Evolutionary conservation across 2,329 filamentous ascomycete genomes (phyloP), one percentile per base, ranked within the genome.

Genomic region (Aspergillus pseudonomiae): DNA sequence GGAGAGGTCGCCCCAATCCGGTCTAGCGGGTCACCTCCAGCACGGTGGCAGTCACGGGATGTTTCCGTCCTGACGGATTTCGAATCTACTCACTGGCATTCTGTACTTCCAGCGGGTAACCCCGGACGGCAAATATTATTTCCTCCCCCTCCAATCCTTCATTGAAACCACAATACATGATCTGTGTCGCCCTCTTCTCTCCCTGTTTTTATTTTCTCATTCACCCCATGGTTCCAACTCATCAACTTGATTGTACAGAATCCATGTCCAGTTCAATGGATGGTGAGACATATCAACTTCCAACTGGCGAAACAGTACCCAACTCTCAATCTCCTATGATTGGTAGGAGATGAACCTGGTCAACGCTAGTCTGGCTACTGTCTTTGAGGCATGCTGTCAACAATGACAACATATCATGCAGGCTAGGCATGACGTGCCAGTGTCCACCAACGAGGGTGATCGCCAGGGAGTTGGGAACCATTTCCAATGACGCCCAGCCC

Each of bases 41-140:
- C 48, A 52, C 48, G 48, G 28, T n/a, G 28, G 48, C 61, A 69
- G 71, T 76, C 75, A 77, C 74, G 73, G 74, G 74, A 70, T 62
- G 46, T 61, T 61, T 61, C 63, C 55, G 61, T 62, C 54, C 62
- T 32, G 30, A 19, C 46, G 46, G 45, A 14, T 28, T 50, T 24
- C 43, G 10, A 24, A 45, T 45, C n/a, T 16, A 45, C n/a, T 45
- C 21, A 21, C n/a, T 24, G 24, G n/a, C 21, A 36, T 36, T 48
- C 10, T 26, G 19, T 24, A 26, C 14, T 48, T 26, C 6, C 24
- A 26, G 12, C 21, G 24, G 21, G 45, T 24, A 26, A 48, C 45
- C 34, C 16, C 39, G n/a, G n/a, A n/a, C n/a, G n/a, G n/a, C n/a
- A n/a, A n/a, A n/a, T n/a, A n/a, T n/a, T n/a, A n/a, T n/a, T n/a